These are phyloP conservation scores for Pythium insidiosum DNA, from an alignment of 352 stramenopile genomes.

Conservation along the genomic window DNA sequence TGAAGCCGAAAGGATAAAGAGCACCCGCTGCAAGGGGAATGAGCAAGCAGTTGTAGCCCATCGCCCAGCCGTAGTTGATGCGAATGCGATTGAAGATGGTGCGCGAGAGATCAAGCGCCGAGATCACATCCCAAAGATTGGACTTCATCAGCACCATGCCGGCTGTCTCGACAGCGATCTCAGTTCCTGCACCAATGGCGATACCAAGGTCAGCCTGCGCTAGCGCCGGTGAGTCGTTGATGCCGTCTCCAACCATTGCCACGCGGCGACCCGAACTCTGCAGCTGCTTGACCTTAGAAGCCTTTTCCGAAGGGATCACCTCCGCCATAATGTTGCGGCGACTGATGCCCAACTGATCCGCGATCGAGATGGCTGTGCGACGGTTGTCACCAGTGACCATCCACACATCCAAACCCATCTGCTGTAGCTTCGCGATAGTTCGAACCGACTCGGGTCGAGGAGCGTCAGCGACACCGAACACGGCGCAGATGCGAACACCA, in stretches of 20 bases:
- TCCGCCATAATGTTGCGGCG: slow-evolving; percentile 92
- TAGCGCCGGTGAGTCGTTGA: slow-evolving; percentile 98
- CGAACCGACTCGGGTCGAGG: slow-evolving; percentile 88
- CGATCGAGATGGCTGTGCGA: slow-evolving; percentile 91
- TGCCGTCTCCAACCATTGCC: slow-evolving; percentile 96
- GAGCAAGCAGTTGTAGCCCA: slow-evolving; percentile 97
- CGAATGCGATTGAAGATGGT: slow-evolving; percentile 96
- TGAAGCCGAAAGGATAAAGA: slow-evolving; percentile 92
- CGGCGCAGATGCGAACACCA: slow-evolving; percentile 51
- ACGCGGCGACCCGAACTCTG: slow-evolving; percentile 86
- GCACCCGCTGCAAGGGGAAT: slow-evolving; percentile 96
- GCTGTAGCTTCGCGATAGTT: slow-evolving; percentile 86
- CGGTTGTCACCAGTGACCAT: slow-evolving; percentile 99
- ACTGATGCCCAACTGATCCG: slow-evolving; percentile 90
- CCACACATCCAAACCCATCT: slow-evolving; percentile 92
- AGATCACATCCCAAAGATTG: slow-evolving; percentile 92
- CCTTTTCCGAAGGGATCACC: slow-evolving; percentile 94
- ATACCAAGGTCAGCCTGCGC: slow-evolving; percentile 97
- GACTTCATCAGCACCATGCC: slow-evolving; percentile 91
- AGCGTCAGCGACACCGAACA: slow-evolving; percentile 82
- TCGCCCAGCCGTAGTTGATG: slow-evolving; percentile 97
- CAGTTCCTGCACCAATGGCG: slow-evolving; percentile 91
- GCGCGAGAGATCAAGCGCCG: slow-evolving; percentile 93
- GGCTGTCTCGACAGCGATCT: slow-evolving; percentile 97
- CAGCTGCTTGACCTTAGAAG: slow-evolving; percentile 89